Evolutionary conservation across 805 yeast genomes (phyloP), one percentile per base, ranked within the genome.

Genomic region (Hanseniaspora singularis): DNA sequence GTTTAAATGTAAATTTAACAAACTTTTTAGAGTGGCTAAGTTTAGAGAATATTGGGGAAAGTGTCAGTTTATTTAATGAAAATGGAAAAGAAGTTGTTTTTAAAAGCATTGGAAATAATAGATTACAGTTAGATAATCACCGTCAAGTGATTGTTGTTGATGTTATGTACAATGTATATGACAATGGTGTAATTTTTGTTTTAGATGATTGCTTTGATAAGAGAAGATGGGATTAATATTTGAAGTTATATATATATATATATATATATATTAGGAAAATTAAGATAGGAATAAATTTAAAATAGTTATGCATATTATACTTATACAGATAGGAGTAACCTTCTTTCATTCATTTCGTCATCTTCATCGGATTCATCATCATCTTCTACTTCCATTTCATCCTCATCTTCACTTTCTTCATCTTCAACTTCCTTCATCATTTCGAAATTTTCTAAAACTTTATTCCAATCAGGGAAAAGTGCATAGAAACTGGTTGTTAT

Each of bases 381-480:
- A 18, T 52, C 57, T 22, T 56, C 52, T 37, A 51, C 54, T 9
- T 49, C 59, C 8, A 59, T 51, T 19, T 54, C 57, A 30, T 55
- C 55, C 42, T 56, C 56, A 10, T 58, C 61, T 9, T 54, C 58
- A 24, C 57, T 59, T 23, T 52, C 57, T 27, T 58, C 62, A 3
- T 56, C 62, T 39, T 61, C 64, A 4, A 58, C 54, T 28, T 62
- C 66, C 33, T 62, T 67, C 49, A 67, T 56, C 47, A 58, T 56
- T 16, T 62, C 62, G 0, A 81, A 75, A 18, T 64, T 67, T 31
- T 60, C 63, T 40, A 76, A 59, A 16, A 77, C 69, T 39, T 59
- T 53, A 11, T 69, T 68, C 86, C 85, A 79, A 55, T 77, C 68
- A 6, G 74, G 70, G 33, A 58, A 57, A 19, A 70, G 50, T 5